phyloP scores from a whole-genome alignment of 768 basidiomycete species.

The Coprinopsis sp. region DNA sequence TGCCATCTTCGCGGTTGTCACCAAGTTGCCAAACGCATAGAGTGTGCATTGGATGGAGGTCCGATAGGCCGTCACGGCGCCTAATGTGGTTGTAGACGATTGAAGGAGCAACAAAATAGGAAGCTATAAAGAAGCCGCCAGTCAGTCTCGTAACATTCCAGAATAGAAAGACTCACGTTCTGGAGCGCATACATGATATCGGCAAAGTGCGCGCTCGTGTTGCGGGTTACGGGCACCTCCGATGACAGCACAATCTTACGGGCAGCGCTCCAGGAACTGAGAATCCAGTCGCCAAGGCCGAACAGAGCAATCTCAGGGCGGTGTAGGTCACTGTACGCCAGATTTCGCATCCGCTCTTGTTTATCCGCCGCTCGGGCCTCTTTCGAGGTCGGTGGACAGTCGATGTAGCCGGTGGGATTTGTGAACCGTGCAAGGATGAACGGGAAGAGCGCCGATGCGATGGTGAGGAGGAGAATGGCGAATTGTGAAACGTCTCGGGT shows the following conservation, averaged over 20 bases:
- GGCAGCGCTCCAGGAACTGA: constrained; percentile 70
- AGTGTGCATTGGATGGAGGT: constrained; percentile 71
- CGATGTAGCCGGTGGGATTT: constrained; percentile 20
- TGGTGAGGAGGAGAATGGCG: constrained; percentile 54
- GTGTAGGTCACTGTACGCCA: constrained; percentile 70
- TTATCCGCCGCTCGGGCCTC: constrained; percentile 64
- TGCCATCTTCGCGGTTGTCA: constrained; percentile 65
- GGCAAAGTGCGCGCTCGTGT: constrained; percentile 45
- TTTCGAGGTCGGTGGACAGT: constrained; percentile 41
- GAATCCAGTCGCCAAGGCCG: constrained; percentile 80
- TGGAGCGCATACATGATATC: constrained; percentile 63
- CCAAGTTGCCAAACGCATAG: constrained; percentile 56
- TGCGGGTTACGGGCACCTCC: constrained; percentile 40
- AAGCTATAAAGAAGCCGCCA: constrained; percentile 41
- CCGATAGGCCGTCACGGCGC: constrained; percentile 78
- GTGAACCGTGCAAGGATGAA: constrained; percentile 50
- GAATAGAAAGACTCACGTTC: constrained; percentile 49
- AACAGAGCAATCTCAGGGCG: constrained; percentile 82
- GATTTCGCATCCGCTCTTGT: constrained; percentile 68
- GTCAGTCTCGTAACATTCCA: no score
- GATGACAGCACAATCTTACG: constrained; percentile 55
- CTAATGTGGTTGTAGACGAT: constrained; percentile 68
- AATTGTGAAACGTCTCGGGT: constrained; percentile 53
- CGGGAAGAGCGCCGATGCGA: constrained; percentile 58
- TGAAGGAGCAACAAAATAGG: constrained; percentile 71